These are phyloP conservation scores for Cercophora newfieldiana DNA, from an alignment of 495 filamentous ascomycete species.

Conservation along the genomic window DNA sequence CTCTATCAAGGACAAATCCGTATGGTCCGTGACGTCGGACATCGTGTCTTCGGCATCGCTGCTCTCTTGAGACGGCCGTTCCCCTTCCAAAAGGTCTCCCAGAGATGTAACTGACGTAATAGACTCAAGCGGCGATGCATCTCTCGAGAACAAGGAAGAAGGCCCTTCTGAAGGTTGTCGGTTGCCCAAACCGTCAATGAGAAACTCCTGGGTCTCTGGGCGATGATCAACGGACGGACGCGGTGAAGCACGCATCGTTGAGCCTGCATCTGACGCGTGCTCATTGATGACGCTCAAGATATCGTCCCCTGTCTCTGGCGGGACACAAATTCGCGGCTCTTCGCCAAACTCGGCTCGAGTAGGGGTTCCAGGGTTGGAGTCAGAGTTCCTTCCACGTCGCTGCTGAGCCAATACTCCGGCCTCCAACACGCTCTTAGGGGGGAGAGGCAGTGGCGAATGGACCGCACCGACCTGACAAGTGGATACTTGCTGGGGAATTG, in stretches of 20 bases:
- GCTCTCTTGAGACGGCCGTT: neutral
- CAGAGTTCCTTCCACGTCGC: neutral
- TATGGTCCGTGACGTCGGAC: slow-evolving; percentile 5
- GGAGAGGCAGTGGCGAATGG: neutral
- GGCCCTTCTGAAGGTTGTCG: slow-evolving; percentile 6
- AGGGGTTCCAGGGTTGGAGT: neutral
- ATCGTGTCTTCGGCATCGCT: slow-evolving; percentile 1
- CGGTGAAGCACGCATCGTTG: neutral
- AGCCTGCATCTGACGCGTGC: neutral
- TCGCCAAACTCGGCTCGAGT: neutral
- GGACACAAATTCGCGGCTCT: neutral
- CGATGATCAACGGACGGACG: neutral
- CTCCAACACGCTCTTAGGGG: neutral
- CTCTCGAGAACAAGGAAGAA: neutral
- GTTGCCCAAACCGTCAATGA: neutral
- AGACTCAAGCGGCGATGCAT: neutral
- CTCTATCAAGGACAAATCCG: neutral
- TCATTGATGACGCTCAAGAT: slow-evolving; percentile 10
- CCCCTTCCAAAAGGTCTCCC: neutral
- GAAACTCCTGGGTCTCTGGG: neutral
- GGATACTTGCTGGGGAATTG: neutral
- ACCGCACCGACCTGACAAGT: neutral
- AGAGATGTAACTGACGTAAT: neutral
- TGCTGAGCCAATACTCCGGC: neutral
- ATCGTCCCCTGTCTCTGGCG: neutral